Evolutionary conservation across 768 basidiomycete species (phyloP).

Genomic region (Boletus rubroflammeus): DNA sequence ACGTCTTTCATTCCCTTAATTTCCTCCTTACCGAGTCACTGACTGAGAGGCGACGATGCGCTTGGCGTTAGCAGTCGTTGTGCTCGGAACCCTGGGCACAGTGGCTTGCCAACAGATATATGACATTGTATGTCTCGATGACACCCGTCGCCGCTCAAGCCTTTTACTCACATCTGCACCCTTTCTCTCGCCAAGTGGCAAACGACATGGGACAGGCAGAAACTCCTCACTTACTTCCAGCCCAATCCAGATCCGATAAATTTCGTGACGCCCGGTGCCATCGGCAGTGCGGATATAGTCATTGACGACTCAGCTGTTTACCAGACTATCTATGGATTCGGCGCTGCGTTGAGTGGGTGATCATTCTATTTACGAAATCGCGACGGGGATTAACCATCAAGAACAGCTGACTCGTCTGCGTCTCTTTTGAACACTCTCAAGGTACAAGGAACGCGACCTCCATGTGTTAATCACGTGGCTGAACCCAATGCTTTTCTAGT

Average conservation of each 20-base stretch:
- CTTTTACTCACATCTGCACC: not conserved
- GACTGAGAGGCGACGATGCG: constrained; percentile 10
- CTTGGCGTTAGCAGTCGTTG: constrained; percentile 13
- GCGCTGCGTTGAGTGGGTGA: constrained; percentile 56
- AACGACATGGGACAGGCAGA: constrained; percentile 39
- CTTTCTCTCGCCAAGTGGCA: constrained; percentile 44
- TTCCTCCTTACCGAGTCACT: not conserved
- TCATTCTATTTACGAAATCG: not conserved
- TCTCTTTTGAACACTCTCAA: constrained; percentile 59
- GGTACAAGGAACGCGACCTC: constrained; percentile 33
- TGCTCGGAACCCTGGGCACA: constrained; percentile 18
- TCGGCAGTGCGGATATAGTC: constrained; percentile 59
- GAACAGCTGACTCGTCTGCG: constrained; percentile 68
- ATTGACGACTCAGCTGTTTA: constrained; percentile 52
- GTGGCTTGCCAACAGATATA: constrained; percentile 49
- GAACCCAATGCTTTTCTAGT: constrained; percentile 31
- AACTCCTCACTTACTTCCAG: constrained; percentile 30
- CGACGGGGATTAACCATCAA: constrained; percentile 1
- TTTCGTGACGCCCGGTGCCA: constrained; percentile 44
- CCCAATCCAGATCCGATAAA: constrained; percentile 30
- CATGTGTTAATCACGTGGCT: not conserved
- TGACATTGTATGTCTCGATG: constrained; percentile 42
- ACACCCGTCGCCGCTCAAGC: not conserved
- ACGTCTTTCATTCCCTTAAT: constrained; percentile 3
- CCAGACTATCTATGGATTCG: constrained; percentile 67